Evolutionary conservation across 345 rosid species (phyloP), one percentile per base, ranked within the genome.

Genomic region (Eucalyptus guilfoylei): DNA sequence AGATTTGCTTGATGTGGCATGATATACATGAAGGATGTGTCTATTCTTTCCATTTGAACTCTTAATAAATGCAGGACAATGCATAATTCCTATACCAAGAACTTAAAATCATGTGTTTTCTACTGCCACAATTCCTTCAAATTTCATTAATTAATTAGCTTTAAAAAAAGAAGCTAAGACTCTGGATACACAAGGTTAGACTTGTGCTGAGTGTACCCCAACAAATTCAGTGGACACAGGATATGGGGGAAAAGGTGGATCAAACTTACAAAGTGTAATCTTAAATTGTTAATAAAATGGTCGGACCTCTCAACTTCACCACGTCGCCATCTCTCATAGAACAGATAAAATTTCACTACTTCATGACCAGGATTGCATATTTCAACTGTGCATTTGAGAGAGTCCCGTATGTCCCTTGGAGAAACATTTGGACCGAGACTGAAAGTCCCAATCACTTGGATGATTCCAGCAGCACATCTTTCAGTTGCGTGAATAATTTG

Each of bases 391-490:
- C 87, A 90, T 45, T 88, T 91, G 58, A 86, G 80, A n/a, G 92
- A 83, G 89, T 93, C 95, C 44, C 87, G 49, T 86, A 91, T 89
- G 94, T 96, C 97, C 91, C 98, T 95, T 10, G 95, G 97, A 89
- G 98, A 96, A 49, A 89, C 88, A 89, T 89, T 94, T 86, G 97
- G 95, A 83, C 99, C 99, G 81, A 97, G 91, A 64, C 88, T 52
- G 86, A 96, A 96, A 87, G 89, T 91, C 64, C 95, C 96, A 80
- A 97, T 92, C 86, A 97, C 98, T 94, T 97, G 95, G 62, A 97
- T 93, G 87, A 97, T 97, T 30, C 99, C 99, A 87, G 95, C 95
- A 50, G 93, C 97, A 93, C 99, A 96, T 90, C 96, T 94, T 92
- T 94, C 94, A 10, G 92, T 94, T 12, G 99, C 94, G 90, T 92